A percentile compares a stretch with the other conserved stretches of the same genome.
phyloP scores from a whole-genome alignment of 768 basidiomycete species.

The Panellus pusillus region DNA sequence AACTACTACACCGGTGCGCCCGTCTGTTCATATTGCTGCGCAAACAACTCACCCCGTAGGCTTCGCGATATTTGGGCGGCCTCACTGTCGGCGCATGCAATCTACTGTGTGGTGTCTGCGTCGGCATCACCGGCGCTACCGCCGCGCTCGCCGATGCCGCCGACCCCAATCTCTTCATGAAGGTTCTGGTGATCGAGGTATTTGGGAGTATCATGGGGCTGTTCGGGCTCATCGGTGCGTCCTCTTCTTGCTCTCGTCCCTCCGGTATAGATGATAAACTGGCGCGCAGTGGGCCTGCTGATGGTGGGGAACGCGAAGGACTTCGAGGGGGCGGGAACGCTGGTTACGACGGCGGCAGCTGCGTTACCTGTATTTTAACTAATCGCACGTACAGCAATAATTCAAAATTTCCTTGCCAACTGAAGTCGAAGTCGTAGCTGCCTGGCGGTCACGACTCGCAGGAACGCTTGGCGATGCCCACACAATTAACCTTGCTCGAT shows the following conservation, averaged over 20 bases:
- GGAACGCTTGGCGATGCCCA: too few species aligned
- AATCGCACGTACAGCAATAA: too few species aligned
- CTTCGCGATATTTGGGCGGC: slow-evolving; percentile 92
- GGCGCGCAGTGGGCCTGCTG: slow-evolving; percentile 68
- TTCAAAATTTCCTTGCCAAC: too few species aligned
- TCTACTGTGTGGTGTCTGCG: slow-evolving; percentile 89
- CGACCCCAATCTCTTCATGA: slow-evolving; percentile 92
- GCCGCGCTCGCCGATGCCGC: slow-evolving; percentile 95
- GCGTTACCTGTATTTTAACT: too few species aligned
- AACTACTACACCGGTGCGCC: slow-evolving; percentile 89
- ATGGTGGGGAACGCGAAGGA: slow-evolving; percentile 70
- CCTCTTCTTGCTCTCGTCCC: background rate
- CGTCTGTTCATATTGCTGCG: background rate
- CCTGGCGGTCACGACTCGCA: too few species aligned
- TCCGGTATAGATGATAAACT: background rate
- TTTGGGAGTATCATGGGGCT: slow-evolving; percentile 90
- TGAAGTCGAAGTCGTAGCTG: too few species aligned
- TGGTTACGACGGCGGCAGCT: too few species aligned
- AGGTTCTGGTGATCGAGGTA: slow-evolving; percentile 95
- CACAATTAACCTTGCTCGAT: too few species aligned
- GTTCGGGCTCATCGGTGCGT: slow-evolving; percentile 89
- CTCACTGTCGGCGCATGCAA: slow-evolving; percentile 93
- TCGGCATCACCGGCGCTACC: slow-evolving; percentile 93
- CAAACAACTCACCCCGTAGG: slow-evolving; percentile 42
- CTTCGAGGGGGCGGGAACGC: slow-evolving; percentile 31